A percentile compares a stretch with the other conserved stretches of the same genome.
These are phyloP conservation scores for Clarireedia sp. DNA, from an alignment of 2,329 filamentous ascomycete genomes.

Conservation along the genomic window DNA sequence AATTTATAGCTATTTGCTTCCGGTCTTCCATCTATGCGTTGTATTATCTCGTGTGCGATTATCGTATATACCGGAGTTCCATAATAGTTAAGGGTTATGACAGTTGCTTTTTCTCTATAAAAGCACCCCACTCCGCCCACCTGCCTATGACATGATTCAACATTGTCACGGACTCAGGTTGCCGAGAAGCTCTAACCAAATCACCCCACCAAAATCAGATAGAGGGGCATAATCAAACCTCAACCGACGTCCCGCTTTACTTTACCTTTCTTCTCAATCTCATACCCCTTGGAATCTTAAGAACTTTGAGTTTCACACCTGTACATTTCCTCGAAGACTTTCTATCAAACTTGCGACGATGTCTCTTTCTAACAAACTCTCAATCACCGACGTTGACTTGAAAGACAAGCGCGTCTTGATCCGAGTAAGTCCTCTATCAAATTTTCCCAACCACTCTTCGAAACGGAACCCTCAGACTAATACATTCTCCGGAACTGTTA, in stretches of 20 bases:
- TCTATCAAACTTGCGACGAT: slow-evolving; percentile 40
- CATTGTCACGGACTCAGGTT: slow-evolving; percentile 1
- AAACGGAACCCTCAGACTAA: slow-evolving; percentile 14
- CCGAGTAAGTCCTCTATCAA: slow-evolving; percentile 56
- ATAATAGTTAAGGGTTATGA: background rate
- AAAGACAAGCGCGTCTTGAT: slow-evolving; percentile 98
- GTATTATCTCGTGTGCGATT: background rate
- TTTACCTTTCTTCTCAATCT: slow-evolving; percentile 13
- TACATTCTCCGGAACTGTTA: slow-evolving; percentile 32
- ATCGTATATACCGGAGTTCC: background rate
- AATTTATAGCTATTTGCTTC: background rate
- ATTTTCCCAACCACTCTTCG: background rate
- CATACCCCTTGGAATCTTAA: background rate
- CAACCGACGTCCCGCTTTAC: slow-evolving; percentile 16
- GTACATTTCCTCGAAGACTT: background rate
- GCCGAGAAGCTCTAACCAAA: slow-evolving; percentile 6
- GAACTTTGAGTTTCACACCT: background rate
- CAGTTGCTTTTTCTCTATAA: background rate
- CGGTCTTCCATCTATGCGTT: background rate
- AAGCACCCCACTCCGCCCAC: background rate
- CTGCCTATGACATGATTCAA: slow-evolving; percentile 1
- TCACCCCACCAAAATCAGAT: slow-evolving; percentile 18
- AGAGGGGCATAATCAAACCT: slow-evolving; percentile 19
- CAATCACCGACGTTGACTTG: slow-evolving; percentile 91
- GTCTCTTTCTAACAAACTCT: slow-evolving; percentile 98